Conservation (phyloP, 2,329 filamentous ascomycete genomes). For the Aspergillus arachidicola region DNA sequence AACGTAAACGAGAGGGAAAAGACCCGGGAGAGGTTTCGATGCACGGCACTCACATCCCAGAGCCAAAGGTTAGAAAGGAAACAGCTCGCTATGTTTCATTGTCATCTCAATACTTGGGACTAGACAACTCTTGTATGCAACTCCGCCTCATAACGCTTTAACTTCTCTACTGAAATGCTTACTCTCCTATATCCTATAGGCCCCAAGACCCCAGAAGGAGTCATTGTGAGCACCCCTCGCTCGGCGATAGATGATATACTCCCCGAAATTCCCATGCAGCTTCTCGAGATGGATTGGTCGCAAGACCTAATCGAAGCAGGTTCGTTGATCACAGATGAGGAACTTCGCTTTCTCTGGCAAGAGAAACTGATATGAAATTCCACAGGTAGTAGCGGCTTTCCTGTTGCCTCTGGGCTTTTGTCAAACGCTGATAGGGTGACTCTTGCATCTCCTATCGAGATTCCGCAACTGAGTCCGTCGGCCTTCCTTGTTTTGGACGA, state of each 20-base stretch:
- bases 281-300: neutral
- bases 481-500: neutral
- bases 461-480: neutral
- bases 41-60: slow-evolving; percentile 10
- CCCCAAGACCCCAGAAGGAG: slow-evolving; percentile 19
- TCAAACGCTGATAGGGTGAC: neutral
- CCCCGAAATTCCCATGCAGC: neutral
- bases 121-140: slow-evolving; percentile 13
- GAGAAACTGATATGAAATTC: neutral
- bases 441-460: neutral
- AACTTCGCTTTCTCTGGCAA: neutral
- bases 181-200: slow-evolving; percentile 10
- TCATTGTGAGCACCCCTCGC: slow-evolving; percentile 17
- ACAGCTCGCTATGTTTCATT: slow-evolving; percentile 19
- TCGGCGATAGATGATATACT: slow-evolving; percentile 6
- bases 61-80: slow-evolving; percentile 26
- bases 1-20: neutral
- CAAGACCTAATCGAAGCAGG: neutral
- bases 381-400: neutral
- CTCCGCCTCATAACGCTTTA: neutral
- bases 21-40: neutral
- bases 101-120: slow-evolving; percentile 13
- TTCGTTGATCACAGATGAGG: neutral
- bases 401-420: neutral
- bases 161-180: neutral